These are phyloP conservation scores for Leccinum uliginosum DNA, from an alignment of 768 basidiomycete genomes.

Conservation along the genomic window DNA sequence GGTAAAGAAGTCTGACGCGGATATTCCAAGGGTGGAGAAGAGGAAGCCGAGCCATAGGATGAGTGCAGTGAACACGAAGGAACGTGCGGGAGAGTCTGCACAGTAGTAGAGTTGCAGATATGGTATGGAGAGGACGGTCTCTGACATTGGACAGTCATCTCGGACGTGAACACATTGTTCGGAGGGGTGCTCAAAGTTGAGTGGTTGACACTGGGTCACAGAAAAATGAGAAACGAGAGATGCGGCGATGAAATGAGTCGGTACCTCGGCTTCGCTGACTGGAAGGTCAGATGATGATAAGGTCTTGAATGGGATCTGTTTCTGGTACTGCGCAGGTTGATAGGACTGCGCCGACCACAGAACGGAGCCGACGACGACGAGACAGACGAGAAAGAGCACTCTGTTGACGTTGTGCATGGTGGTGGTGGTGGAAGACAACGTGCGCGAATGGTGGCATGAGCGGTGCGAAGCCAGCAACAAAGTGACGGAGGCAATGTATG, in stretches of 20 bases:
- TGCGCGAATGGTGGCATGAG: neutral
- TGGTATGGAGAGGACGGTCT: constrained; percentile 65
- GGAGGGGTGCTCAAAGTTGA: constrained; percentile 40
- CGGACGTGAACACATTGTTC: constrained; percentile 66
- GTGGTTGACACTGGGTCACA: constrained; percentile 57
- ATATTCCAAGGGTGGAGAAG: constrained; percentile 93
- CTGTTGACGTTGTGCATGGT: constrained; percentile 49
- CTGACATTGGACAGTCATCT: constrained; percentile 49
- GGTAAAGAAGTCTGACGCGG: constrained; percentile 95
- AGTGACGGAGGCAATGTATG: neutral
- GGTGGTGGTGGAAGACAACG: constrained; percentile 19
- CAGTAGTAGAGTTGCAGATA: constrained; percentile 76
- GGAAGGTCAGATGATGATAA: neutral
- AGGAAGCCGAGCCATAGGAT: constrained; percentile 84
- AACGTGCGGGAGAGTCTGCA: constrained; percentile 48
- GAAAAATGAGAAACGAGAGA: neutral
- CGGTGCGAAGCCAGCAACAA: neutral
- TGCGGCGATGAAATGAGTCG: neutral
- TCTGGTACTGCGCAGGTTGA: constrained; percentile 9
- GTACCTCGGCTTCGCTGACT: constrained; percentile 8
- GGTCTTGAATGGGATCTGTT: neutral
- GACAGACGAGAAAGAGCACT: constrained; percentile 45
- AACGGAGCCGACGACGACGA: constrained; percentile 52
- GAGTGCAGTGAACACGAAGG: constrained; percentile 58
- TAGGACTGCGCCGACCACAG: constrained; percentile 54